Evolutionary conservation across 257 asterid genomes (phyloP), one percentile per base, ranked within the genome.

Genomic region (Salvia splendens): DNA sequence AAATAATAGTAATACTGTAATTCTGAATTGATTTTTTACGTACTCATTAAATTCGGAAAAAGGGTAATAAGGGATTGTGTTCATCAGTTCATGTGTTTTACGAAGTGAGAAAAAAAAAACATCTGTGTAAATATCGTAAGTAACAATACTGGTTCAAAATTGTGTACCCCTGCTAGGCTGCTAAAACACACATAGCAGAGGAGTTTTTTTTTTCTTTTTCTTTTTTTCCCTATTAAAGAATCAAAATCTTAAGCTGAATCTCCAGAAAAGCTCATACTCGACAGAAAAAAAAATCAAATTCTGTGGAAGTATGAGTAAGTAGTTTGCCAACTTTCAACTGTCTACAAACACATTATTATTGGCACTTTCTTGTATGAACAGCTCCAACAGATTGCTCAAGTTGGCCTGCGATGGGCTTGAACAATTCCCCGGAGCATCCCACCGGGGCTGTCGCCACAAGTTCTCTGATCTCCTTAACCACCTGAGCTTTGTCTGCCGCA

Each of bases 401-500:
- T 81, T 59, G 71, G 43, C 64, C 82, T 49, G 60, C 65, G 51
- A 73, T 9, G 12, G 83, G 59, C 41, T 67, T 79, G 68, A 59
- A 70, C 60, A 89, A 55, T 56, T 87, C 91, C 49, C 89, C 95
- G 1, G 92, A 87, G 65, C 79, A 45, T 52, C 52, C 61, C 28
- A 64, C 10, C 5, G 86, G 65, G 8, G 80, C 33, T n/a, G 83
- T 65, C 2, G 93, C 77, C 42, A 74, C 91, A 9, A 92, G 88
- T 61, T 69, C 83, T 35, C 67, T 62, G 12, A 92, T 92, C 73
- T 87, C 96, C 67, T 59, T 82, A 15, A 87, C 77, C 49, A 89
- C 85, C 77, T 75, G 83, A 54, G 88, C 94, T 82, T 89, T 92
- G 82, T 89, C 98, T 2, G 95, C 86, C 70, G 82, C 93, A 41